Evolutionary conservation across 1,284 basidiomycete species (phyloP).

Genomic region (Fistulina hepatica): DNA sequence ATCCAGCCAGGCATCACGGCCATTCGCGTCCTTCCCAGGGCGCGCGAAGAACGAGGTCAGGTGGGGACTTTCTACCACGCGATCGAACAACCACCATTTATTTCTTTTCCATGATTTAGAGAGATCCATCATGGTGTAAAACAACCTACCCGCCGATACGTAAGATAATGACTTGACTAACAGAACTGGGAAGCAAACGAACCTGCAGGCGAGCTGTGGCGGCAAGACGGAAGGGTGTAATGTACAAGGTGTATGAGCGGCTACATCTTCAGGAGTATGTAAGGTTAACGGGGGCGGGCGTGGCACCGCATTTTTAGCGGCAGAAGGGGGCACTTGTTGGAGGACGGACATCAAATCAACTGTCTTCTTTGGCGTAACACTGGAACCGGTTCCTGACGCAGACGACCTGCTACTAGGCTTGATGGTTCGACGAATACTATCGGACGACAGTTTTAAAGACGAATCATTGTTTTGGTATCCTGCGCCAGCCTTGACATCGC

Average conservation of each 20-base stretch:
- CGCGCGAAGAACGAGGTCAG: slow-evolving; percentile 70
- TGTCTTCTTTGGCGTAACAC: slow-evolving; percentile 21
- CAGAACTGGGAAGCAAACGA: no score
- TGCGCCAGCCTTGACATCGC: neutral
- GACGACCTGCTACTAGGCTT: neutral
- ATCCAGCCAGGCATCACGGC: slow-evolving; percentile 44
- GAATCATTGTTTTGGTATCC: slow-evolving; percentile 1
- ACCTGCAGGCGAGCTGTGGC: slow-evolving; percentile 57
- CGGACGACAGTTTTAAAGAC: no score
- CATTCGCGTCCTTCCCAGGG: slow-evolving; percentile 29
- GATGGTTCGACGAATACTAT: neutral
- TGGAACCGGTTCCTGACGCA: neutral
- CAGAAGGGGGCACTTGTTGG: slow-evolving; percentile 34
- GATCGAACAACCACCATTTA: slow-evolving; percentile 78
- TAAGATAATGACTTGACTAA: no score
- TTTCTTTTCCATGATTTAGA: slow-evolving; percentile 60
- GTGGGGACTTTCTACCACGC: slow-evolving; percentile 75
- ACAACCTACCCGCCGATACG: no score
- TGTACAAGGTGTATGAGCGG: slow-evolving; percentile 68
- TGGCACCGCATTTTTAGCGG: slow-evolving; percentile 27
- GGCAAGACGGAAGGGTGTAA: slow-evolving; percentile 59
- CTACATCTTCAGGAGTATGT: slow-evolving; percentile 46
- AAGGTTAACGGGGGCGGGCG: slow-evolving; percentile 46
- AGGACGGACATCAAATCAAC: slow-evolving; percentile 47
- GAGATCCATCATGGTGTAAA: slow-evolving; percentile 56